A percentile compares a stretch with the other conserved stretches of the same genome.
These are phyloP conservation scores for Hemileccinum rubropunctum DNA, from an alignment of 768 basidiomycete genomes.

Conservation along the genomic window DNA sequence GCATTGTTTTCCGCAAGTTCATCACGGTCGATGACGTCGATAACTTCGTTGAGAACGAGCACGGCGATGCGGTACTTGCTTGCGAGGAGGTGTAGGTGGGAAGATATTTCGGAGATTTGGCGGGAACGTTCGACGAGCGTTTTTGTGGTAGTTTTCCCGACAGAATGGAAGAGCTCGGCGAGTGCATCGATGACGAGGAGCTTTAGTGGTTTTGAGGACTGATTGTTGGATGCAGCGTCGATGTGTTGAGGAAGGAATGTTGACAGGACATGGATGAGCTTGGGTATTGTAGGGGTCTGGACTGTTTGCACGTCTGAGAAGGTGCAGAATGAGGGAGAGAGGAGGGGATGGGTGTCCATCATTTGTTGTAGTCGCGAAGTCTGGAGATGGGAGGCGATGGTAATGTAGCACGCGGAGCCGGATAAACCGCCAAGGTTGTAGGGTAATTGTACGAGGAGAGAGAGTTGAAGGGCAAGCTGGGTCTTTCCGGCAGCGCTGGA, in stretches of 20 bases:
- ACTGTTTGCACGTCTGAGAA: slow-evolving; percentile 64
- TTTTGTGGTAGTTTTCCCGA: slow-evolving; percentile 53
- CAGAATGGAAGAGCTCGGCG: slow-evolving; percentile 76
- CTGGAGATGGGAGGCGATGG: slow-evolving; percentile 66
- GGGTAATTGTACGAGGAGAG: slow-evolving; percentile 76
- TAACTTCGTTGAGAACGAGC: slow-evolving; percentile 86
- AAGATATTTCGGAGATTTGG: slow-evolving; percentile 63
- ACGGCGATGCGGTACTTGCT: slow-evolving; percentile 63
- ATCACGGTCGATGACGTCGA: slow-evolving; percentile 62
- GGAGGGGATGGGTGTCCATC: slow-evolving; percentile 44
- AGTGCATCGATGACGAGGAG: slow-evolving; percentile 87
- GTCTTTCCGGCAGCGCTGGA: slow-evolving; percentile 92
- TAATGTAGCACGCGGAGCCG: slow-evolving; percentile 76
- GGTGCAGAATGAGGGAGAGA: slow-evolving; percentile 42
- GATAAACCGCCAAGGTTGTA: slow-evolving; percentile 50
- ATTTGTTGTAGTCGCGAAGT: slow-evolving; percentile 71
- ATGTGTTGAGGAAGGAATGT: slow-evolving; percentile 54
- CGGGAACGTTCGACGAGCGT: slow-evolving; percentile 74
- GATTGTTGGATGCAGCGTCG: slow-evolving; percentile 27
- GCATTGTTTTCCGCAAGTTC: slow-evolving; percentile 14
- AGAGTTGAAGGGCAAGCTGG: slow-evolving; percentile 83
- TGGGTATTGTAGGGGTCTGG: slow-evolving; percentile 50
- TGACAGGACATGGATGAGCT: slow-evolving; percentile 54
- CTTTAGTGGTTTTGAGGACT: slow-evolving; percentile 55
- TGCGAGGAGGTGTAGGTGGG: slow-evolving; percentile 70